Conservation (phyloP, 2,329 filamentous ascomycete genomes). For the Fusarium humuli region DNA sequence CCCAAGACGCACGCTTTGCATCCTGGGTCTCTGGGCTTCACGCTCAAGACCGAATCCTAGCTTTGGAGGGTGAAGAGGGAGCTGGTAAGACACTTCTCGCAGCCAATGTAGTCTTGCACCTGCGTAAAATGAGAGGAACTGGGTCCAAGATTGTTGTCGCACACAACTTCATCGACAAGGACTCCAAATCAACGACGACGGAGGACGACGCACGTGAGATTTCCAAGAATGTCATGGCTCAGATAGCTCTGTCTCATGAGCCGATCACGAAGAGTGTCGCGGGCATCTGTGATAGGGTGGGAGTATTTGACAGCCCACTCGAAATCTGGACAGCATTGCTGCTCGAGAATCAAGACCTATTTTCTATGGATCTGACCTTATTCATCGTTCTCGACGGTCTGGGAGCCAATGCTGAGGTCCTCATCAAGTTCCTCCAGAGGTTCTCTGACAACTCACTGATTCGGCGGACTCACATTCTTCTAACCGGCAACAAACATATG, state of each 20-base stretch:
- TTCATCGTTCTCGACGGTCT: slow-evolving; percentile 1
- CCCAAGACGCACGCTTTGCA: background rate
- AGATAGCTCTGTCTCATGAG: background rate
- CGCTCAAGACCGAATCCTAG: background rate
- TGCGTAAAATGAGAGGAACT: background rate
- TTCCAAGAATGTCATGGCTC: background rate
- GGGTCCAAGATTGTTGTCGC: background rate
- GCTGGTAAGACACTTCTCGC: background rate
- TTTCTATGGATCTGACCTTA: background rate
- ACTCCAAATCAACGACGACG: too few relatives aligned
- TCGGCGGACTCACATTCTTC: background rate
- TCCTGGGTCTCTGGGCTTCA: background rate
- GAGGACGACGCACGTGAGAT: too few relatives aligned
- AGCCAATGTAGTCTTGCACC: background rate
- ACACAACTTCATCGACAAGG: background rate
- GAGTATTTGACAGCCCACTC: background rate
- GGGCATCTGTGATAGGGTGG: background rate
- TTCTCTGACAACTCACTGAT: background rate
- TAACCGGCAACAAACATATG: background rate
- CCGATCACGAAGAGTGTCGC: background rate
- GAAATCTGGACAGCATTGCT: background rate
- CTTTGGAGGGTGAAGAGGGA: background rate
- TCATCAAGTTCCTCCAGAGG: background rate
- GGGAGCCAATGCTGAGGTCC: background rate
- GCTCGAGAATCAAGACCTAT: background rate